Base-by-base conservation (phyloP, 495 filamentous ascomycete genomes). In the Recurvomyces mirabilis region DNA sequence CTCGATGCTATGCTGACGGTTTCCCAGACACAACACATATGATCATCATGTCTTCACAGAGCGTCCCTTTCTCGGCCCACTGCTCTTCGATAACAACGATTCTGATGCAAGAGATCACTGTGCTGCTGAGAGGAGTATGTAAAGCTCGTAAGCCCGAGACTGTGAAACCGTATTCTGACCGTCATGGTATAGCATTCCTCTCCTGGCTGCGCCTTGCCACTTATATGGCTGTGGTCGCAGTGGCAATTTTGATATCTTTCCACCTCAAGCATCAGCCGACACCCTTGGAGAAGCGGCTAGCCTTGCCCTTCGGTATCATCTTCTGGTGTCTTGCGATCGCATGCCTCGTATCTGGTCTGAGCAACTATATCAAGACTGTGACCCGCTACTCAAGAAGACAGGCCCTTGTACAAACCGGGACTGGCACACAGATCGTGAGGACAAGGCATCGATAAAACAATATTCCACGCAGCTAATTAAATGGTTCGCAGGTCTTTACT, bases 151-250 rank as follows among this genome's bases (percentile, higher is more conserved):
- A 17, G 5, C 11, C 32, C 12, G 12, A 18, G 6, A 10, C 7
- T 10, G 35, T 35, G 10, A n/a, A n/a, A 30, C n/a, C 40, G 12
- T 14, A 12, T 6, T 23, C 21, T 46, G 24, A 43, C 12, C 29
- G 9, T 22, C n/a, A 22, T 26, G 5, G 68, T 68, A 26, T 21
- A 79, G 48, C 82, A 15, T 98, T 96, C 58, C 81, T 98, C 39
- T 95, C 93, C 15, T 95, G 88, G 75, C 79, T 98, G 4, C 79
- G 91, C 3, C 75, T 98, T 4, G 80, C 83, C 14, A 75, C 95
- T 55, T 94, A 94, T 67, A 81, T 98, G 69, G 74, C 86, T 41
- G 68, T 98, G 24, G 89, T 96, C 15, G 75, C 85, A 7, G 68
- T 89, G 14, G 91, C 91, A 30, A 94, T 98, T 48, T 73, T 91